Evolutionary conservation across 345 rosid species (phyloP), one percentile per base, ranked within the genome.

Genomic region (Camelina laxa): DNA sequence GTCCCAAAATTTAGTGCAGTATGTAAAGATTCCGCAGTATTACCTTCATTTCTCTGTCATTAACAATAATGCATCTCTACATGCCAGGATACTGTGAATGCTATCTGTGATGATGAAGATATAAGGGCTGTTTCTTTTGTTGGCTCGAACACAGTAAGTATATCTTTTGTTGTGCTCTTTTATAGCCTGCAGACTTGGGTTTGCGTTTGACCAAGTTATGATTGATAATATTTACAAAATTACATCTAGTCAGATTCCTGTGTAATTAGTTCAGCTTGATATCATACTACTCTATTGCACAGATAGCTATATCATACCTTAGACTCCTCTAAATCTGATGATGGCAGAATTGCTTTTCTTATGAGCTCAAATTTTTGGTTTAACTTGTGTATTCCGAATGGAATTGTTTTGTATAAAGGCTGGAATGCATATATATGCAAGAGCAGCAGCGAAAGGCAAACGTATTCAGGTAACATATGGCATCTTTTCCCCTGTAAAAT

Each of bases 121-220:
- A 85, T 95, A 77, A 87, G 80, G 79, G 99, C 99, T 59, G 79
- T 95, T 71, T 95, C 99, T 31, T 95, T 95, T 75, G 99, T 94
- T 55, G 98, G 98, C 72, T 94, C 98, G 0, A 91, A 94, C 78
- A 85, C 80, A 39, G 98, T 94, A 89, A 88, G 97, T 81, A 68
- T 64, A 44, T 53, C 5, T 39, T 24, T 55, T 36, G 21, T 39
- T 69, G 57, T 47, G 2, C 57, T 62, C 59, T 53, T 56, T 17
- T 19, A 1, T 24, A 24, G 56, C 65, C 3, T 62, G 66, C 17
- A 19, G 17, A 35, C n/a, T 54, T 76, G 41, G 21, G 62, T 56
- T 48, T 38, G 17, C 8, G 15, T 49, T 57, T 8, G 21, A 38
- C 12, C 39, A 20, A 9, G 69, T 41, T 68, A 31, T 50, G 68